A percentile compares a stretch with the other conserved stretches of the same genome.
Conservation (phyloP, 2,329 filamentous ascomycete genomes). For the Paecilomyces fulvus region DNA sequence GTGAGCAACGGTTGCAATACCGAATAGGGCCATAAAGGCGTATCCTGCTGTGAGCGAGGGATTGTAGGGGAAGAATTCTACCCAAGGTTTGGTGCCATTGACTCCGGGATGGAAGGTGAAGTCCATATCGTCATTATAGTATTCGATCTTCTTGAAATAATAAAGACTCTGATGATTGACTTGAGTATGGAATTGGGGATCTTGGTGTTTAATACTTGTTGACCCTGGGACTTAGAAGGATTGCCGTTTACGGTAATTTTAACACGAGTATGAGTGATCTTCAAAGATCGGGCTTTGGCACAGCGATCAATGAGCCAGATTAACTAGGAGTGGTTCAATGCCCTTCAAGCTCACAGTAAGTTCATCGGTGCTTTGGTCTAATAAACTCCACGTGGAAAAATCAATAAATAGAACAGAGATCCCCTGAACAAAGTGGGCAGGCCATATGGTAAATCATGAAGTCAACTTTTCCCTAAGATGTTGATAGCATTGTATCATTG, state of each 20-base stretch:
- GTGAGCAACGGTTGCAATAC: slow-evolving; percentile 20
- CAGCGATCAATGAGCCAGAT: too few species aligned
- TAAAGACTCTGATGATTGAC: not conserved
- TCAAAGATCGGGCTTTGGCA: not conserved
- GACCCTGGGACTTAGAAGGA: not conserved
- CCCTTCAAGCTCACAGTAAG: too few species aligned
- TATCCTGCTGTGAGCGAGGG: slow-evolving; percentile 26
- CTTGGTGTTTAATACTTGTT: not conserved
- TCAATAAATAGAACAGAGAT: too few species aligned
- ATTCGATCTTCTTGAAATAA: not conserved
- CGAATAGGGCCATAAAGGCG: slow-evolving; percentile 29
- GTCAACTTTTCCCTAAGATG: too few species aligned
- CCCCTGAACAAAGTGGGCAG: too few species aligned
- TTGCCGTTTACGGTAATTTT: slow-evolving; percentile 2
- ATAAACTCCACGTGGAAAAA: too few species aligned
- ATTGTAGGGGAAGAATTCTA: slow-evolving; percentile 30
- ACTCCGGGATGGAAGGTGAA: slow-evolving; percentile 21
- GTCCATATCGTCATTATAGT: slow-evolving; percentile 15
- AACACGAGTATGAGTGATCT: not conserved
- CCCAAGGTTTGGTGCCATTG: slow-evolving; percentile 22
- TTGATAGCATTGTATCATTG: too few species aligned
- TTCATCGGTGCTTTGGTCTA: too few species aligned
- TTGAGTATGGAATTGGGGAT: not conserved
- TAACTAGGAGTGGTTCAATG: too few species aligned
- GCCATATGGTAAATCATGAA: too few species aligned